Evolutionary conservation across 148 eudicot species (phyloP), one percentile per base, ranked within the genome.

Genomic region (Silene latifolia): DNA sequence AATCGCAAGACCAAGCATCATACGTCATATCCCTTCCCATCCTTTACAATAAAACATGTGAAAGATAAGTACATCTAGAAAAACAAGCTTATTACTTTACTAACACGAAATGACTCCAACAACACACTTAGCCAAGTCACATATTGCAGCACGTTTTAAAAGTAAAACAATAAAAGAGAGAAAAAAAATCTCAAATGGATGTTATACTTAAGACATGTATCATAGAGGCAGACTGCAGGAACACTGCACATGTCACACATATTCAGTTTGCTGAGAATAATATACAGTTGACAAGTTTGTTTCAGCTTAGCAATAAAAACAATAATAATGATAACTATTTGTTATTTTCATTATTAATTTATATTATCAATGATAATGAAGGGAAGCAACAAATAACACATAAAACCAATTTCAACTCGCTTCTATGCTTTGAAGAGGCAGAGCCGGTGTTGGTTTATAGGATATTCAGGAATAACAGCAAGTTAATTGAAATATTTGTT

Each of bases 11-110:
- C 92, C 90, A 92, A 79, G 72, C 47, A 83, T 95, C 98, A 79
- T 95, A 95, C 73, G 80, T 83, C 53, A 92, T 82, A 87, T 92
- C 92, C 72, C 97, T 90, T 82, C 98, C 98, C 98, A 90, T 92
- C 88, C 98, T 94, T 84, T 62, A 74, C 46, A 53, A 69, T 46
- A 70, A 25, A 48, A 63, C 68, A 74, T 2, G 42, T 51, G 21
- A 44, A 63, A 39, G 56, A 23, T 76, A 29, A 67, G 80, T 47
- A 32, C 15, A 67, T 60, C 15, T 18, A 24, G 25, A 64, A 19
- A 68, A 10, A 67, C 48, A 39, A 7, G 44, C 29, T n/a, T 59
- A 67, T 18, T 32, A 24, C n/a, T n/a, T 18, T 29, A 24, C n/a
- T 19, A 42, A 58, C 56, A 42, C 54, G 24, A 9, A 56, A 3